A percentile compares a stretch with the other conserved stretches of the same genome.
phyloP scores from a whole-genome alignment of 1,284 basidiomycete genomes.

The Heterobasidion occidentale region DNA sequence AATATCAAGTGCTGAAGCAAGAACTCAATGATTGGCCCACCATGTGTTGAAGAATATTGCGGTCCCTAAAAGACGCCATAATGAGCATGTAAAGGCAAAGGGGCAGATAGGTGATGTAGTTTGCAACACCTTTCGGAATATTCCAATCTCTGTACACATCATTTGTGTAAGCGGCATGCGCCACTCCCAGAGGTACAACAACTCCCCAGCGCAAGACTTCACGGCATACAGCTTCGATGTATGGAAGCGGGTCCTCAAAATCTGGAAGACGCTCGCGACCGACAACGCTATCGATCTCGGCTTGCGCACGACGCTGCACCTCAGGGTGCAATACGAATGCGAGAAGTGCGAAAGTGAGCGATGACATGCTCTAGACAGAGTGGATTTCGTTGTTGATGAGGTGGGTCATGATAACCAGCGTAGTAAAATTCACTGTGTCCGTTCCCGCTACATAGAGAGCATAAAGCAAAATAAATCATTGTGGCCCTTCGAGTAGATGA shows the following conservation, averaged over 20 bases:
- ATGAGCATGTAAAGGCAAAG: neutral
- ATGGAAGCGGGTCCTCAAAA: slow-evolving; percentile 8
- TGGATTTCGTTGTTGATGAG: neutral
- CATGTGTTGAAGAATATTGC: slow-evolving; percentile 30
- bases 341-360: slow-evolving; percentile 10
- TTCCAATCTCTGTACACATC: slow-evolving; percentile 14
- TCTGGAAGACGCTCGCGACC: slow-evolving; percentile 16
- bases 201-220: slow-evolving; percentile 17
- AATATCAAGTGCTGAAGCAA: neutral
- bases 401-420: neutral
- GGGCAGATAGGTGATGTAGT: neutral
- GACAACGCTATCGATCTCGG: slow-evolving; percentile 17
- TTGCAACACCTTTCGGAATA: slow-evolving; percentile 13
- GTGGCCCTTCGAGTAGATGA: neutral
- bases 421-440: neutral
- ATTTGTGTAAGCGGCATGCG: slow-evolving; percentile 10
- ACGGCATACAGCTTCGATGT: slow-evolving; percentile 14
- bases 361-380: neutral
- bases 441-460: neutral
- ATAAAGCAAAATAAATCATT: neutral
- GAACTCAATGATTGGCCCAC: slow-evolving; percentile 12
- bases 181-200: slow-evolving; percentile 7
- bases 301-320: slow-evolving; percentile 16
- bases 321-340: slow-evolving; percentile 18
- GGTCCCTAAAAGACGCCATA: slow-evolving; percentile 7